A percentile compares a stretch with the other conserved stretches of the same genome.
Evolutionary conservation across 2,329 filamentous ascomycete genomes (phyloP).

Genomic region (Alternaria dauci): DNA sequence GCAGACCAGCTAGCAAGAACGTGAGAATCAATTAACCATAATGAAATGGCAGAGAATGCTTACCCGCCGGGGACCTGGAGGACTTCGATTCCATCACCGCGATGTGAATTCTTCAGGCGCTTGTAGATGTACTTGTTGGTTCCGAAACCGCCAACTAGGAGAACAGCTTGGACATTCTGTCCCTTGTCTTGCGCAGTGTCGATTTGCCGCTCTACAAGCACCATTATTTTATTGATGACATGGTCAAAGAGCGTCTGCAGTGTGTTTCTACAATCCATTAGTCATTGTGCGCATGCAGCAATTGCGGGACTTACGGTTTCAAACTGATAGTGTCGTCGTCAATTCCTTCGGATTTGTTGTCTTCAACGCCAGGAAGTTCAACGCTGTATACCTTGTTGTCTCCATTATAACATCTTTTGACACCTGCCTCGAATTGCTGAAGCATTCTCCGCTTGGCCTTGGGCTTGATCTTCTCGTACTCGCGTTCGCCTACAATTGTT

Average conservation of each 20-base stretch:
- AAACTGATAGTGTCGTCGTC: slow-evolving; percentile 2
- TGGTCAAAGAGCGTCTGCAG: slow-evolving; percentile 10
- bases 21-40: neutral
- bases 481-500: slow-evolving; percentile 15
- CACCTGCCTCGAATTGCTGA: slow-evolving; percentile 31
- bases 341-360: neutral
- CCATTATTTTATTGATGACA: slow-evolving; percentile 5
- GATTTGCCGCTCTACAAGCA: slow-evolving; percentile 11
- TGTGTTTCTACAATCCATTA: neutral
- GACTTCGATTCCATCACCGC: slow-evolving; percentile 13
- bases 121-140: neutral
- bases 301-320: neutral
- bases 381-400: neutral
- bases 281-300: neutral
- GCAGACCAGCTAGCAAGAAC: slow-evolving; percentile 16
- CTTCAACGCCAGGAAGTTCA: neutral
- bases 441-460: slow-evolving; percentile 30
- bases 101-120: neutral
- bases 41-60: neutral
- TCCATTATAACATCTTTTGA: slow-evolving; percentile 3
- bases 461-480: slow-evolving; percentile 15
- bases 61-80: slow-evolving; percentile 7
- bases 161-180: neutral
- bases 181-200: slow-evolving; percentile 1
- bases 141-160: neutral